Percentiles rank a stretch among this genome's conserved stretches.
Conservation (phyloP, 2,329 filamentous ascomycete species). For the Diplodia sapinea region DNA sequence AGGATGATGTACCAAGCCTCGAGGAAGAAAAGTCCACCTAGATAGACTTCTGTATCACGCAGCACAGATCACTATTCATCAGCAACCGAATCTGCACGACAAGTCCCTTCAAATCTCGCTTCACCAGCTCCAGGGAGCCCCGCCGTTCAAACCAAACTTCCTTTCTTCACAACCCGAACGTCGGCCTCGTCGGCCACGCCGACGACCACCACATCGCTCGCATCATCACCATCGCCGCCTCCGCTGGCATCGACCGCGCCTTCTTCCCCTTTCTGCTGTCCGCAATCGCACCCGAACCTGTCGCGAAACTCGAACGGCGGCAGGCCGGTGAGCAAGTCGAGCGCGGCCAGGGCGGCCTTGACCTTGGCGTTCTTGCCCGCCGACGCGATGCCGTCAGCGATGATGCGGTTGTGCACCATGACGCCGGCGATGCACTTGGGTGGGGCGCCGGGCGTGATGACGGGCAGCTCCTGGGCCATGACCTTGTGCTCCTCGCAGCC, state of each 20-base stretch:
- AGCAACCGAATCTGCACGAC: not conserved
- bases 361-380: conserved; percentile 77
- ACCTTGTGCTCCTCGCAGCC: conserved; percentile 67
- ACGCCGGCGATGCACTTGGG: conserved; percentile 69
- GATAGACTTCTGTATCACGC: too few relatives aligned
- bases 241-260: not conserved
- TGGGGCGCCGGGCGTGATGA: conserved; percentile 53
- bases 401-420: conserved; percentile 73
- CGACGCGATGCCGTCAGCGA: conserved; percentile 66
- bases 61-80: not conserved
- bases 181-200: not conserved
- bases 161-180: not conserved
- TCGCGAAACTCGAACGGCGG: conserved; percentile 63
- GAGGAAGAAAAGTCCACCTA: too few relatives aligned
- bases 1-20: too few relatives aligned
- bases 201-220: not conserved
- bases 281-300: conserved; percentile 69
- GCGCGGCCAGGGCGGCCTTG: conserved; percentile 65
- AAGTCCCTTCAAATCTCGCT: not conserved
- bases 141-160: conserved; percentile 1
- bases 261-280: not conserved
- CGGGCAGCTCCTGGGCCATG: conserved; percentile 44
- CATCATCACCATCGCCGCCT: not conserved
- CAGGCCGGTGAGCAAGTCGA: conserved; percentile 58
- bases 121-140: not conserved